Evolutionary conservation across 495 filamentous ascomycete genomes (phyloP).

Genomic region (Penicillium salamii): DNA sequence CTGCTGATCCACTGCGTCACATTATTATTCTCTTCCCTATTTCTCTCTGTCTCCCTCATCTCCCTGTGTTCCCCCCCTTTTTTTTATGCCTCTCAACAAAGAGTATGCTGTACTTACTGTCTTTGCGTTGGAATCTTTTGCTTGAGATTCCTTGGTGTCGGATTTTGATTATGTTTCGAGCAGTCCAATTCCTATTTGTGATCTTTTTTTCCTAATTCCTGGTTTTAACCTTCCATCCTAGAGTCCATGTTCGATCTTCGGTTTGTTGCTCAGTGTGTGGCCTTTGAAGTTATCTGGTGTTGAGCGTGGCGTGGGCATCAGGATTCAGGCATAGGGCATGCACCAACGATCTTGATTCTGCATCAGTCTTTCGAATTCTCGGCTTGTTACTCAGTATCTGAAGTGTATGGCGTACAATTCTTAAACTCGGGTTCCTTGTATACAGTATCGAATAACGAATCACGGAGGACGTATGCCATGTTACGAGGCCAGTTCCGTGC

Average conservation of each 20-base stretch:
- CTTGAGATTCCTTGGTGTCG: conserved; percentile 21
- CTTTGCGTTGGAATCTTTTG: conserved; percentile 17
- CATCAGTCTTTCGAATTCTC: background rate
- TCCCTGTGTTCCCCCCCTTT: conserved; percentile 25
- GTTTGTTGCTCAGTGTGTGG: background rate
- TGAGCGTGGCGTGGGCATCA: conserved; percentile 19
- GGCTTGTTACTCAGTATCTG: background rate
- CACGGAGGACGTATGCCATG: no score
- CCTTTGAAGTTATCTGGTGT: conserved; percentile 9
- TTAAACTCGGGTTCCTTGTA: no score
- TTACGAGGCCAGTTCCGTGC: no score
- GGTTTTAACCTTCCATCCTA: conserved; percentile 7
- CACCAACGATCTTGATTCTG: conserved; percentile 12
- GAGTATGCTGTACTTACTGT: conserved; percentile 31
- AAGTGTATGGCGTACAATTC: no score
- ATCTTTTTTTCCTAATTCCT: conserved; percentile 8
- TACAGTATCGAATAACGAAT: no score
- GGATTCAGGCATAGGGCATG: conserved; percentile 17
- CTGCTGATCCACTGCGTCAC: conserved; percentile 18
- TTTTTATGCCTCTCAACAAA: conserved; percentile 24
- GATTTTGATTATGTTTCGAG: conserved; percentile 22
- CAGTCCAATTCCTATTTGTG: conserved; percentile 28
- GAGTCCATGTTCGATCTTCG: background rate
- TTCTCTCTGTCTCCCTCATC: conserved; percentile 20
- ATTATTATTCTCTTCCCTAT: conserved; percentile 13